Conservation (phyloP, 108 stramenopile species). For the Bacterosira constricta region DNA sequence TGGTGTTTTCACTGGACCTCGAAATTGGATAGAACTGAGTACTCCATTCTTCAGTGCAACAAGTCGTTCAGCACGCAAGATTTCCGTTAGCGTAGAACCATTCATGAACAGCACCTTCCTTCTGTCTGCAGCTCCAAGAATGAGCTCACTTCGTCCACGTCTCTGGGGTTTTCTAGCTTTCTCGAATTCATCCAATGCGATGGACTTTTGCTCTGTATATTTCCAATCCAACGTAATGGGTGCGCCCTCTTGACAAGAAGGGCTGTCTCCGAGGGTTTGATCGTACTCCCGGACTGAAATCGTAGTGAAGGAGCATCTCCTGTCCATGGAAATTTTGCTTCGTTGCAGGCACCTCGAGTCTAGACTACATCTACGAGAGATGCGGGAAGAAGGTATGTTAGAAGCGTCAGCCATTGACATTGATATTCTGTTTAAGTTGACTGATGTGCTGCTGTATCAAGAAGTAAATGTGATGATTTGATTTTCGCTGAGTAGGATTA, state of each 20-base stretch:
- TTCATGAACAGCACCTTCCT: conserved; percentile 2
- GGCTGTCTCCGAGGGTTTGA: conserved; percentile 72
- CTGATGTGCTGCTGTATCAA: too few species aligned
- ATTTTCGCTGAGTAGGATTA: too few species aligned
- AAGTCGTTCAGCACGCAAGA: conserved; percentile 8
- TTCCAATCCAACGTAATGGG: conserved; percentile 72
- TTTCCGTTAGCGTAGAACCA: conserved; percentile 7
- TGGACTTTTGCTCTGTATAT: conserved; percentile 40
- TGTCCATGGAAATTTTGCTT: background rate
- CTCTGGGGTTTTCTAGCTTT: conserved; percentile 6
- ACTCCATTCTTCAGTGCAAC: conserved; percentile 2
- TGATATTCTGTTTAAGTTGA: too few species aligned
- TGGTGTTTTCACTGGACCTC: too few species aligned
- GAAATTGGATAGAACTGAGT: too few species aligned
- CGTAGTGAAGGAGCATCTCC: conserved; percentile 24
- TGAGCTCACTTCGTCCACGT: conserved; percentile 16
- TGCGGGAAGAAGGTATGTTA: too few species aligned
- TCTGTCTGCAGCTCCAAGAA: conserved; percentile 14
- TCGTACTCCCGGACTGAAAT: conserved; percentile 56
- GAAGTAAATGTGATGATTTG: too few species aligned
- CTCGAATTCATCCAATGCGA: conserved; percentile 65
- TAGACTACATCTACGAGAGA: too few species aligned
- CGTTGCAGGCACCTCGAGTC: too few species aligned
- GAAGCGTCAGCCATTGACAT: too few species aligned
- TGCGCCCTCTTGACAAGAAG: conserved; percentile 59